Percentiles rank a stretch among this genome's conserved stretches.
Evolutionary conservation across 768 basidiomycete genomes (phyloP).

Genomic region (Ephemerocybe angulata): DNA sequence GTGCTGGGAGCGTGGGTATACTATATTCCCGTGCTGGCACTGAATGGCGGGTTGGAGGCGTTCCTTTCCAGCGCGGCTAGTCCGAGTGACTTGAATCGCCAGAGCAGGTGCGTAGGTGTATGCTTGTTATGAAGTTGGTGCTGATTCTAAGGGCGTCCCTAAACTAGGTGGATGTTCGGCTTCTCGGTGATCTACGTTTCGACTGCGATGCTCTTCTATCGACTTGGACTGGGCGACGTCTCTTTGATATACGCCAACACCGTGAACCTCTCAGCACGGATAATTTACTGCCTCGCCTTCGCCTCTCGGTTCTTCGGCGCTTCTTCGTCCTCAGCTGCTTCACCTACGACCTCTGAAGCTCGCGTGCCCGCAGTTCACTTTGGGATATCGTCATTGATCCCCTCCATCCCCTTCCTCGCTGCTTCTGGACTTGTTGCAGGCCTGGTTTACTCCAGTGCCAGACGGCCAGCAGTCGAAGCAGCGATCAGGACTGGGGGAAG

Average conservation of each 20-base stretch:
- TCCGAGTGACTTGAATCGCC: slow-evolving; percentile 59
- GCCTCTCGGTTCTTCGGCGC: slow-evolving; percentile 42
- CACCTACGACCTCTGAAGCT: not conserved
- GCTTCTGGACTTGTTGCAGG: slow-evolving; percentile 21
- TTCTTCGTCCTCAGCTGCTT: slow-evolving; percentile 8
- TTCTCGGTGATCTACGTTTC: slow-evolving; percentile 70
- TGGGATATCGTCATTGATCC: slow-evolving; percentile 21
- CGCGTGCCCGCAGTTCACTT: slow-evolving; percentile 16
- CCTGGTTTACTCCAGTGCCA: slow-evolving; percentile 26
- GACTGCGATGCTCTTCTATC: slow-evolving; percentile 46
- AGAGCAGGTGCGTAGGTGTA: slow-evolving; percentile 49
- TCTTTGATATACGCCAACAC: slow-evolving; percentile 78
- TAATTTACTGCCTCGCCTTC: slow-evolving; percentile 57
- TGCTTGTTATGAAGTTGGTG: slow-evolving; percentile 3
- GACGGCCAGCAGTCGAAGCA: slow-evolving; percentile 17
- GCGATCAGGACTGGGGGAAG: slow-evolving; percentile 17
- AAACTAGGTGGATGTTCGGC: slow-evolving; percentile 65
- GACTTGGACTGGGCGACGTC: slow-evolving; percentile 53
- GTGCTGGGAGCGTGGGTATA: slow-evolving; percentile 79
- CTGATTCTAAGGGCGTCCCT: not conserved
- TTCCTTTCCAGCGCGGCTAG: slow-evolving; percentile 80
- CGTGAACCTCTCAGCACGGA: slow-evolving; percentile 58
- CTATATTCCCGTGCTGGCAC: slow-evolving; percentile 85
- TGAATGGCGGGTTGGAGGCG: slow-evolving; percentile 91
- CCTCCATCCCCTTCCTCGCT: slow-evolving; percentile 19